Percentiles rank a stretch among this genome's conserved stretches.
phyloP scores from a whole-genome alignment of 1,139 yeast genomes.

The Debaryomyces fabryi region DNA sequence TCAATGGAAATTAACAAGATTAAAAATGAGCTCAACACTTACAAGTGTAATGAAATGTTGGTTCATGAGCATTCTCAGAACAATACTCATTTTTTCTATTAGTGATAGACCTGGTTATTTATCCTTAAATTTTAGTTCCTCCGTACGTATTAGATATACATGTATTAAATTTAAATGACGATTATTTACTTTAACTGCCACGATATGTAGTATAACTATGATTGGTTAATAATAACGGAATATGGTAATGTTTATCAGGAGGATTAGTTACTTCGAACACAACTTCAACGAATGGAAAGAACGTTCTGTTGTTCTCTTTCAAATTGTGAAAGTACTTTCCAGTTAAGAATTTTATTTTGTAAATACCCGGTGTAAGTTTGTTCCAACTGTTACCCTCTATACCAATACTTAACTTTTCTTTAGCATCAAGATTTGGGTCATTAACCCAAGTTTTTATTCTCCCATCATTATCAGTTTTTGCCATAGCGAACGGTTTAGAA shows the following conservation, averaged over 20 bases:
- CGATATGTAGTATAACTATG: constrained; percentile 88
- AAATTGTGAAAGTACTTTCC: constrained; percentile 58
- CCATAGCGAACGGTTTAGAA: constrained; percentile 56
- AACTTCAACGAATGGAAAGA: constrained; percentile 86
- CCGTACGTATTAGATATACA: constrained; percentile 4
- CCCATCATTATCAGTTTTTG: constrained; percentile 77
- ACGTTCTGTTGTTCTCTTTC: constrained; percentile 44
- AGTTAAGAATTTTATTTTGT: constrained; percentile 76
- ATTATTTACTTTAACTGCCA: constrained; percentile 52
- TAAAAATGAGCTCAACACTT: constrained; percentile 52
- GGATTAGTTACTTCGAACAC: constrained; percentile 64
- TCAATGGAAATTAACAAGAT: constrained; percentile 48
- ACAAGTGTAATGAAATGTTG: constrained; percentile 57
- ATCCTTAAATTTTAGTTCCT: constrained; percentile 4
- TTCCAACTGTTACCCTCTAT: constrained; percentile 42
- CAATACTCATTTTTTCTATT: constrained; percentile 57
- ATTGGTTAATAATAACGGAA: constrained; percentile 79
- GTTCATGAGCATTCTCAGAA: constrained; percentile 55
- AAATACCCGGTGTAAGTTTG: constrained; percentile 57
- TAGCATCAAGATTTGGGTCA: constrained; percentile 36
- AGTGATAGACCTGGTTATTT: constrained; percentile 11
- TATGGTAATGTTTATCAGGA: constrained; percentile 81
- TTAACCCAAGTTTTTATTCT: constrained; percentile 69
- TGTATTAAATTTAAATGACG: background rate
- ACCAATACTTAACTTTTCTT: constrained; percentile 32